These are phyloP conservation scores for Skeletonema marinoi DNA, from an alignment of 108 stramenopile genomes.

Conservation along the genomic window DNA sequence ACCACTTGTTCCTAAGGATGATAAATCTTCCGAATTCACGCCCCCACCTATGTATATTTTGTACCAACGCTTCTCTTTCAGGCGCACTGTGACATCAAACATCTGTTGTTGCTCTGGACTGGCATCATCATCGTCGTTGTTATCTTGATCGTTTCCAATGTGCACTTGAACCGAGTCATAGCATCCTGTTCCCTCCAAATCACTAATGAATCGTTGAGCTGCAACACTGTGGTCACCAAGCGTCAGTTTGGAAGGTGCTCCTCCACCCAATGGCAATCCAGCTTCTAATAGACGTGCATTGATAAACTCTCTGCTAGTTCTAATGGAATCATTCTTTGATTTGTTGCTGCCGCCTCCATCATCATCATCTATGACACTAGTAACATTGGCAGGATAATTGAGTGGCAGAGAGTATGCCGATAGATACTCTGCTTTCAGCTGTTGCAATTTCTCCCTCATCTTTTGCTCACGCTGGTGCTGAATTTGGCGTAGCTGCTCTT, in stretches of 20 bases:
- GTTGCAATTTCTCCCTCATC: conserved; percentile 6
- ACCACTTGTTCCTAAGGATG: conserved; percentile 22
- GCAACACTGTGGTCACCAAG: conserved; percentile 24
- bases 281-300: conserved; percentile 75
- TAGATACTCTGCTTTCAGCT: conserved; percentile 11
- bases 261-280: conserved; percentile 64
- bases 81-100: conserved; percentile 50
- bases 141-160: conserved; percentile 30
- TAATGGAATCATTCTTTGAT: background rate
- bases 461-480: background rate
- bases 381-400: conserved; percentile 33
- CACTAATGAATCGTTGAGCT: conserved; percentile 47
- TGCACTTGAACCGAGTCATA: conserved; percentile 70
- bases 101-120: background rate
- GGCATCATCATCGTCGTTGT: background rate
- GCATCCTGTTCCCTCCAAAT: conserved; percentile 67
- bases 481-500: background rate
- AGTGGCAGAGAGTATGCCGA: conserved; percentile 29
- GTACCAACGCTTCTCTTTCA: conserved; percentile 88
- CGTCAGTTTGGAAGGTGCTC: conserved; percentile 34
- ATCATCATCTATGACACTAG: background rate
- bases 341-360: background rate
- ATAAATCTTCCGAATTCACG: conserved; percentile 69
- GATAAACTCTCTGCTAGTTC: conserved; percentile 64
- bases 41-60: conserved; percentile 81